Evolutionary conservation across 768 basidiomycete genomes (phyloP).

Genomic region (Melanogaster broomeanus): DNA sequence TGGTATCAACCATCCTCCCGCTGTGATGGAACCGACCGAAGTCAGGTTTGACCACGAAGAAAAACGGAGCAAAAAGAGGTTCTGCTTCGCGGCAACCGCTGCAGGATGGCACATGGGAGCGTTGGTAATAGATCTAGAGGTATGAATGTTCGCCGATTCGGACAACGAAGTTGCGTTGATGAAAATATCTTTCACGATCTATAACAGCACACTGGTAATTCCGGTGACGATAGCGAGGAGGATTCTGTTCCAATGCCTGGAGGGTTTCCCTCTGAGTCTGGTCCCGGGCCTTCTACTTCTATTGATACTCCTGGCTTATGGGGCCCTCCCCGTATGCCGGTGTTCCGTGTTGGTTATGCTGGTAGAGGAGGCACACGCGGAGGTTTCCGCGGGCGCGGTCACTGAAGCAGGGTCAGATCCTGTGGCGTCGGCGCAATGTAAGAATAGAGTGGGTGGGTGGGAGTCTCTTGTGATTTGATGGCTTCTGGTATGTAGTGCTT

Average conservation of each 20-base stretch:
- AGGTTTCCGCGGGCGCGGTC: constrained; percentile 14
- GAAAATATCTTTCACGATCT: not conserved
- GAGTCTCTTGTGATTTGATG: not conserved
- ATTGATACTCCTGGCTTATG: constrained; percentile 12
- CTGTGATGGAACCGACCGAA: constrained; percentile 61
- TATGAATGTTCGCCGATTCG: constrained; percentile 25
- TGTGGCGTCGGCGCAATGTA: constrained; percentile 2
- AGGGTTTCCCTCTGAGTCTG: constrained; percentile 31
- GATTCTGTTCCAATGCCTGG: constrained; percentile 33
- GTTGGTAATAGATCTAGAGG: constrained; percentile 83
- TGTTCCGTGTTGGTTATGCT: constrained; percentile 61
- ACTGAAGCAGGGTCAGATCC: constrained; percentile 8
- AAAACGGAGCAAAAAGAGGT: constrained; percentile 54
- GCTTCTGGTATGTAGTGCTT: too few relatives aligned
- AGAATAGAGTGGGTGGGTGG: constrained; percentile 5
- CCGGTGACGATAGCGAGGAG: constrained; percentile 40
- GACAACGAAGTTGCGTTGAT: constrained; percentile 1
- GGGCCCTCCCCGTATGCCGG: constrained; percentile 15
- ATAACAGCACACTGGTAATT: constrained; percentile 31
- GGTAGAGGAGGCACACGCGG: constrained; percentile 48
- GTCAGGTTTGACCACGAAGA: constrained; percentile 70
- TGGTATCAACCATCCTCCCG: constrained; percentile 32
- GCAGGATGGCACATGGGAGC: constrained; percentile 94
- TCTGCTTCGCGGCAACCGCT: constrained; percentile 80
- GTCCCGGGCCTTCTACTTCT: constrained; percentile 13